These are phyloP conservation scores for Clitopilus passeckerianus DNA, from an alignment of 768 basidiomycete genomes.

Conservation along the genomic window DNA sequence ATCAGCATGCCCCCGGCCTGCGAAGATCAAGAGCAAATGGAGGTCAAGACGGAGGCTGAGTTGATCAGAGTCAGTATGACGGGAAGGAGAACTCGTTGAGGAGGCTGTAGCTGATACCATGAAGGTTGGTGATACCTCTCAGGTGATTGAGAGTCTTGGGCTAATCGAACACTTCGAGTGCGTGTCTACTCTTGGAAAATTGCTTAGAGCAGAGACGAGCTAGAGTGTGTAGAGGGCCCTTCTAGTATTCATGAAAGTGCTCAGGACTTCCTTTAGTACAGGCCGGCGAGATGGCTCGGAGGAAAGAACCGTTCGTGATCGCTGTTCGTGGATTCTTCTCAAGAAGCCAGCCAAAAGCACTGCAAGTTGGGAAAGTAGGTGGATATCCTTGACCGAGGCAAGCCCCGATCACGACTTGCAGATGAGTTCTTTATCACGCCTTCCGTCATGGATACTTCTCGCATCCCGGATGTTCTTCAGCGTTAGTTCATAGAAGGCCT, in stretches of 20 bases:
- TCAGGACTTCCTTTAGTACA: slow-evolving; percentile 21
- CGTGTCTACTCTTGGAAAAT: slow-evolving; percentile 41
- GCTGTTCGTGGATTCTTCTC: slow-evolving; percentile 66
- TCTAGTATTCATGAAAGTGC: slow-evolving; percentile 63
- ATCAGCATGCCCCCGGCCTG: no score
- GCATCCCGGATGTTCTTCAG: slow-evolving; percentile 64
- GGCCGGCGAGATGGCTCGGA: slow-evolving; percentile 45
- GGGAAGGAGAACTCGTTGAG: no score
- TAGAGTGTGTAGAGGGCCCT: slow-evolving; percentile 68
- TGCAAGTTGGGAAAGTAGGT: slow-evolving; percentile 8
- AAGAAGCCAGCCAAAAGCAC: slow-evolving; percentile 65
- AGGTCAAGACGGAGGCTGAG: no score
- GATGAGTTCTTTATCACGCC: slow-evolving; percentile 53
- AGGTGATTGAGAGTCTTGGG: slow-evolving; percentile 25
- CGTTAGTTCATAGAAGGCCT: slow-evolving; percentile 37
- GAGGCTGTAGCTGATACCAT: no score
- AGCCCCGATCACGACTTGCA: slow-evolving; percentile 32
- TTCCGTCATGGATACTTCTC: slow-evolving; percentile 69
- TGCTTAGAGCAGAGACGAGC: slow-evolving; percentile 55
- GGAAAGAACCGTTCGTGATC: slow-evolving; percentile 57
- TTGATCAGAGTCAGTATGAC: no score
- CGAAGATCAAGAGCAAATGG: no score
- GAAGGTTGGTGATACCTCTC: not conserved
- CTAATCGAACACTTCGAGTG: slow-evolving; percentile 29
- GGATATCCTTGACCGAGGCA: not conserved